Conservation (phyloP, 345 rosid genomes). For the Euphorbia lathyris region DNA sequence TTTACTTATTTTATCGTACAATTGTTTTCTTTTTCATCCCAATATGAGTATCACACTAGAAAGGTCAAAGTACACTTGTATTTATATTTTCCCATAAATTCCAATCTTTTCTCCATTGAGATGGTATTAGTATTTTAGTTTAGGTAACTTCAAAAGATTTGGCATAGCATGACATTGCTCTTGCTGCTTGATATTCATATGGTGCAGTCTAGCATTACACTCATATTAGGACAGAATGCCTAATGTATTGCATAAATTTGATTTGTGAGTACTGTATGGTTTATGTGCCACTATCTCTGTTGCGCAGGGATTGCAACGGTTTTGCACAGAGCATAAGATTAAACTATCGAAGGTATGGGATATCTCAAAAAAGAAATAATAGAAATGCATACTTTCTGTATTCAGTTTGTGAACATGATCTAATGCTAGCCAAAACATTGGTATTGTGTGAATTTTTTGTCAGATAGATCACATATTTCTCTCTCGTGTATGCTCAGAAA, state of each 20-base stretch:
- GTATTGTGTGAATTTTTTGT: slow-evolving; percentile 21
- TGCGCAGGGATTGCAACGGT: slow-evolving; percentile 81
- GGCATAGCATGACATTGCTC: background rate
- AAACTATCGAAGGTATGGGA: slow-evolving; percentile 77
- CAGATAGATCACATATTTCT: slow-evolving; percentile 94
- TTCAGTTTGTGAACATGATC: slow-evolving; percentile 7
- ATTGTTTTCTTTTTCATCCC: background rate
- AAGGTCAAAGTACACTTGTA: background rate
- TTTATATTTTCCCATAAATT: background rate
- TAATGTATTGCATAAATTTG: background rate
- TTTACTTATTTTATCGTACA: background rate
- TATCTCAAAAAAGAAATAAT: background rate
- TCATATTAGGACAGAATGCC: background rate
- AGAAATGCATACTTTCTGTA: background rate
- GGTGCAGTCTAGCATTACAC: background rate
- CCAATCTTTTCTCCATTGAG: background rate
- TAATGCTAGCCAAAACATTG: slow-evolving; percentile 1
- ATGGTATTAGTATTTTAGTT: background rate
- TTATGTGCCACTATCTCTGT: slow-evolving; percentile 4
- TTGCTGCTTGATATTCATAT: background rate
- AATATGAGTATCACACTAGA: background rate
- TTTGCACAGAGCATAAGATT: slow-evolving; percentile 89
- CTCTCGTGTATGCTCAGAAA: slow-evolving; percentile 96
- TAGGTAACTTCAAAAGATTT: background rate
- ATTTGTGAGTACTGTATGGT: background rate